Base-by-base conservation (phyloP, 371 early-diverging fungal species). In the Neoconidiobolus thromboides region DNA sequence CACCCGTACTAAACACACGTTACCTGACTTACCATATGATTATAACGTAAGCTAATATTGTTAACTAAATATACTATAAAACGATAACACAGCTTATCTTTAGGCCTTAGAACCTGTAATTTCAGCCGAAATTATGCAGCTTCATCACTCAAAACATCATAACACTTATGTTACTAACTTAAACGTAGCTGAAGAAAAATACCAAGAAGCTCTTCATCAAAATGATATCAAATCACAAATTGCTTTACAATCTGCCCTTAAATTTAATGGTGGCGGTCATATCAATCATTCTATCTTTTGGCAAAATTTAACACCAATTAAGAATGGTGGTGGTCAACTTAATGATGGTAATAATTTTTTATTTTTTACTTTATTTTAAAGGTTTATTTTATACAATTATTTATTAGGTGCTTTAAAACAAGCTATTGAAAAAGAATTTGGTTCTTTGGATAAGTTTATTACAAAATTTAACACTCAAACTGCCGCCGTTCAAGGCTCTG, bases 231-330 rank as follows among this genome's bases (percentile, higher is more conserved):
- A 71, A 37, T 73, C 80, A 53, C 80, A 85, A 61, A 78, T 91
- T 14, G 74, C 81, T 38, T 66, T 94, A 61, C 91, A 92, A 73
- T 71, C 76, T 41, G 81, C 82, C 26, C 66, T 98, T 61, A 88
- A 83, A 71, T 93, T 96, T 76, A 90, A 93, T 73, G 97, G 89
- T 62, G 98, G 98, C 65, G 97, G 86, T 82, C 96, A 97, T 69
- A 86, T 93, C 77, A 98, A 98, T 80, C 99, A 98, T 72, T 80
- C 84, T 60, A 76, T 98, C 58, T 96, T 93, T 79, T 98, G 97
- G 96, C 74, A 81, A 65, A 90, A 89, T 73, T 77, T 98, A 71
- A 83, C 86, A 1, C 91, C 95, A 50, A 77, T 80, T 65, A 80
- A 75, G 59, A 67, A 75, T 43, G 87, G 84, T 56, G 86, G 86